Conservation (phyloP, 1,284 basidiomycete genomes). For the Puccinia triticina region DNA sequence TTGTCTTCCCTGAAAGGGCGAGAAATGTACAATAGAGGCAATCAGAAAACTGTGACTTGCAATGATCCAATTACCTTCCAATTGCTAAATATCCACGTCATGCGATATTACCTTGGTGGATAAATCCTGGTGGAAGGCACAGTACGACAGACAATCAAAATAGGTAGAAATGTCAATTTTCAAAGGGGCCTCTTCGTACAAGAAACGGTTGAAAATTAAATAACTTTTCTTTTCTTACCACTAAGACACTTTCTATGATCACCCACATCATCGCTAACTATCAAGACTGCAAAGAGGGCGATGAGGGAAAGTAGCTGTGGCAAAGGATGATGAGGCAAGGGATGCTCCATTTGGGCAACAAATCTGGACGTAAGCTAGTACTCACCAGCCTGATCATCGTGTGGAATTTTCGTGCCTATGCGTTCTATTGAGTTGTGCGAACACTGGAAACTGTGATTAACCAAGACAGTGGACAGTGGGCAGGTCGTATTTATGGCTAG, state of each 20-base stretch:
- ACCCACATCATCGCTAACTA: neutral
- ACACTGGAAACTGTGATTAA: no score
- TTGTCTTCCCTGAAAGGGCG: neutral
- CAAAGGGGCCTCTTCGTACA: no score
- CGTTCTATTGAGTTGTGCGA: no score
- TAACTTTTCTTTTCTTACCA: neutral
- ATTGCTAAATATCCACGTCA: neutral
- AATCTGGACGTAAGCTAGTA: no score
- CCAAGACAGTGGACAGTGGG: no score
- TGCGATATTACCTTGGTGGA: slow-evolving; percentile 18
- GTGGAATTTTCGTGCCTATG: no score
- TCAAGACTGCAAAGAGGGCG: neutral
- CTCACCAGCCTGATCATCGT: no score
- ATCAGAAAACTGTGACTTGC: neutral
- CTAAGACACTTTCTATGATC: neutral
- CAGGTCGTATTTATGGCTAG: no score
- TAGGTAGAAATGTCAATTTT: neutral
- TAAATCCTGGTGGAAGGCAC: neutral
- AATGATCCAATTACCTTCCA: neutral
- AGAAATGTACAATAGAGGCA: neutral
- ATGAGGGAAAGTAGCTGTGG: neutral
- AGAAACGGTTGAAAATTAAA: neutral
- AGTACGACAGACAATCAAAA: neutral
- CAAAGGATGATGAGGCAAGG: neutral
- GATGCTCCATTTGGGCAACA: no score